Percentiles rank a stretch among this genome's conserved stretches.
Conservation (phyloP, 2,329 filamentous ascomycete genomes). For the Colletotrichum filicis region DNA sequence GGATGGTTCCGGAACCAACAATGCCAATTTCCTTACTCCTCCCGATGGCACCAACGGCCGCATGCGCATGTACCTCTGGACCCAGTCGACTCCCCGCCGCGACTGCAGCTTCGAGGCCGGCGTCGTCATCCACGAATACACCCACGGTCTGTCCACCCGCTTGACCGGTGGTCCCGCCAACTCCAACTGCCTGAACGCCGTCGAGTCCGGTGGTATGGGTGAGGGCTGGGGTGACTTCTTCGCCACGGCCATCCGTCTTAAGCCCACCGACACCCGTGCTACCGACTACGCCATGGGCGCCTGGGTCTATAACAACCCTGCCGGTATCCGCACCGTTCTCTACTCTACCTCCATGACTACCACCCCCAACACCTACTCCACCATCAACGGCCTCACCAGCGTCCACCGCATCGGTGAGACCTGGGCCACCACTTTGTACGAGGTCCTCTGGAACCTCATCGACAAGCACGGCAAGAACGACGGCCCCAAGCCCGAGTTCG, state of each 20-base stretch:
- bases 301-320: conserved; percentile 57
- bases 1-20: conserved; percentile 60
- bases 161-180: conserved; percentile 69
- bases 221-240: conserved; percentile 70
- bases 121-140: conserved; percentile 70
- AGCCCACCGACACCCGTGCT: conserved; percentile 54
- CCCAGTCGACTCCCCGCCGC: conserved; percentile 55
- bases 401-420: conserved; percentile 63
- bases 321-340: conserved; percentile 59
- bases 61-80: conserved; percentile 69
- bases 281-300: conserved; percentile 61
- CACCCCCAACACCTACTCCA: conserved; percentile 62
- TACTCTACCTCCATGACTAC: conserved; percentile 62
- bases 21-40: conserved; percentile 63
- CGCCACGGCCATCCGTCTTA: conserved; percentile 61
- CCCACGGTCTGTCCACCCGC: conserved; percentile 66
- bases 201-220: conserved; percentile 67
- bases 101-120: conserved; percentile 69
- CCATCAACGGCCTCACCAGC: conserved; percentile 48
- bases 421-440: conserved; percentile 65
- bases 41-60: conserved; percentile 56
- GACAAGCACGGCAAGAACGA: conserved; percentile 65
- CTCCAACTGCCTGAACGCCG: conserved; percentile 55
- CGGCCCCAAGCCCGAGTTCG: conserved; percentile 52
- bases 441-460: conserved; percentile 68